A percentile compares a stretch with the other conserved stretches of the same genome.
Conservation (phyloP, 192 early-diverging fungal species). For the Coemansia javaensis region DNA sequence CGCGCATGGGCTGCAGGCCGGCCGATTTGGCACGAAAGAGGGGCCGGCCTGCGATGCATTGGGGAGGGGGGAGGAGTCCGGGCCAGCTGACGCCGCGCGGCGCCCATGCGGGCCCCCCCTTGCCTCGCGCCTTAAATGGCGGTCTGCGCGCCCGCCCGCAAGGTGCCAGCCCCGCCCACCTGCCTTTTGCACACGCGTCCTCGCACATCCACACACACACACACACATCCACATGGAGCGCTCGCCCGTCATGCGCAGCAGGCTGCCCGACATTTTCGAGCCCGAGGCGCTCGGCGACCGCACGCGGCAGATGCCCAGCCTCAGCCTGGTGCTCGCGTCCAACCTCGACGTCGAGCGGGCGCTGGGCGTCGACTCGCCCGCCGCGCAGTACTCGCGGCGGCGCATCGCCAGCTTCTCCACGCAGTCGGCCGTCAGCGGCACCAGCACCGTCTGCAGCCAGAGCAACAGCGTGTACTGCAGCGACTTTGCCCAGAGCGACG, state of each 20-base stretch:
- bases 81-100: no score
- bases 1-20: no score
- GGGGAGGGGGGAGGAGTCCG: no score
- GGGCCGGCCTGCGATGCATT: no score
- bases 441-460: slow-evolving; percentile 9
- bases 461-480: slow-evolving; percentile 9
- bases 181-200: no score
- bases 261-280: slow-evolving; percentile 37
- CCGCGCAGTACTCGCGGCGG: slow-evolving; percentile 13
- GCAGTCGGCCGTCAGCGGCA: slow-evolving; percentile 1
- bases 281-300: slow-evolving; percentile 17
- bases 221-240: slow-evolving; percentile 19
- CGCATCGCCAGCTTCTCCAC: slow-evolving; percentile 14
- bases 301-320: slow-evolving; percentile 14
- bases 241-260: slow-evolving; percentile 6
- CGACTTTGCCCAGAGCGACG: slow-evolving; percentile 22
- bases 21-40: no score
- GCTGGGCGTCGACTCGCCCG: slow-evolving; percentile 13
- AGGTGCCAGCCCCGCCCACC: no score
- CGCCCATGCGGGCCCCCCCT: no score
- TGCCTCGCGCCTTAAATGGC: no score
- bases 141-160: no score
- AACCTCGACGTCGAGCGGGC: slow-evolving; percentile 8
- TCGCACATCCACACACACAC: neutral
- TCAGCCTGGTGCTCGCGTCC: slow-evolving; percentile 17